phyloP scores from a whole-genome alignment of 148 eudicot species.

The Amaranthus hypochondriacus region DNA sequence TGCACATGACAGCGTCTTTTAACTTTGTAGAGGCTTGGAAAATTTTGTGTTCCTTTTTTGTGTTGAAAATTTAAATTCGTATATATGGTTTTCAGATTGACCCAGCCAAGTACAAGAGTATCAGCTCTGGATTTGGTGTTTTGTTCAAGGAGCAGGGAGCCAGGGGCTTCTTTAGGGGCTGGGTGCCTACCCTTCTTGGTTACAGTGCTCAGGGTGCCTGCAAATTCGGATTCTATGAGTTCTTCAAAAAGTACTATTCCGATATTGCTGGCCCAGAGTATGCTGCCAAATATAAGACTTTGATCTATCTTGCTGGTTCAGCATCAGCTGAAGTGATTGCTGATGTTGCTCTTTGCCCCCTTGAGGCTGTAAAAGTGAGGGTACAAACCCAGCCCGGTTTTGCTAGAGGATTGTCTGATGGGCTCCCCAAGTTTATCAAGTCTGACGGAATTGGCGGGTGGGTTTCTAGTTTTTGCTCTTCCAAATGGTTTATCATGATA shows the following conservation, averaged over 20 bases:
- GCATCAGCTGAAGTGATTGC: slow-evolving; percentile 91
- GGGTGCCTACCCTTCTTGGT: slow-evolving; percentile 59
- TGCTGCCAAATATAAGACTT: slow-evolving; percentile 75
- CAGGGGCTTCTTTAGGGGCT: slow-evolving; percentile 79
- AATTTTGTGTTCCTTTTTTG: too few relatives aligned
- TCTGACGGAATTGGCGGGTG: slow-evolving; percentile 57
- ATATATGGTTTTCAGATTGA: slow-evolving; percentile 46
- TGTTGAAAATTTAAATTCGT: neutral
- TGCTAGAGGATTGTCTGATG: slow-evolving; percentile 70
- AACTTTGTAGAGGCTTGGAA: too few relatives aligned
- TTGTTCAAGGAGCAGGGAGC: slow-evolving; percentile 70
- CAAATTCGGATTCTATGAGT: slow-evolving; percentile 85
- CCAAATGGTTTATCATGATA: neutral
- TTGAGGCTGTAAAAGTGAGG: slow-evolving; percentile 88
- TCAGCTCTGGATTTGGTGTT: slow-evolving; percentile 67
- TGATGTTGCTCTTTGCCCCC: slow-evolving; percentile 80
- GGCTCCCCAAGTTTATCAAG: slow-evolving; percentile 21
- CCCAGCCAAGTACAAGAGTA: slow-evolving; percentile 81
- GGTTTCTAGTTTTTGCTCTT: neutral
- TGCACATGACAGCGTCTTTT: too few relatives aligned
- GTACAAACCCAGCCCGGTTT: slow-evolving; percentile 94
- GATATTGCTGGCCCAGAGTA: slow-evolving; percentile 82
- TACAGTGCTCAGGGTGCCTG: slow-evolving; percentile 89
- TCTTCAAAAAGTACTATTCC: slow-evolving; percentile 82
- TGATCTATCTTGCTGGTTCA: slow-evolving; percentile 88